Base-by-base conservation (phyloP, 2,329 filamentous ascomycete genomes). In the Ophiostoma perfectum region DNA sequence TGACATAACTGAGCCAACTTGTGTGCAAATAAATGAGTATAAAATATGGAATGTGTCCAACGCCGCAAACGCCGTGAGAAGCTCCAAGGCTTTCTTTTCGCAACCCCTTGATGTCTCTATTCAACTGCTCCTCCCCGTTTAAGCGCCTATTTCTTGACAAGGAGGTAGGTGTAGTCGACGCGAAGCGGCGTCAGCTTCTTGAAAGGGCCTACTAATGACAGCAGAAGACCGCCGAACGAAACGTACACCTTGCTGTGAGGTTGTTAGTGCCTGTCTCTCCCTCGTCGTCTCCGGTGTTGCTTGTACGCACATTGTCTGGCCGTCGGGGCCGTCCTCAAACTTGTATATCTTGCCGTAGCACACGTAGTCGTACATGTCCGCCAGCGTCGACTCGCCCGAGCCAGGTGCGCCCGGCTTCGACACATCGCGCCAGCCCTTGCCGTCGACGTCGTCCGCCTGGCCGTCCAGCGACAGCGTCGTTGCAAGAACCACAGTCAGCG, bases 161-260 rank as follows among this genome's bases (percentile, higher is more conserved):
- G 84, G 70, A 99, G 85, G 78, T 99, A 99, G 72, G 96, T 88
- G 76, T 97, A 90, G 78, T 99, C 95, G 75, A 97, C 94, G 74
- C 93, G 88, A 76, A 99, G 81, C 41, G 93, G 90, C 45, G 91
- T 96, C 71, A 99, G 86, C 82, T 97, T 97, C 84, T 95, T 96
- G 79, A 96, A 95, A 2, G 95, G 95, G 5, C 96, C 95, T 75
- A 97, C 91, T 68, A 99, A 84, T 74, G 90, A 92, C 80, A 98
- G 89, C 75, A 99, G 80, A 72, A 99, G 82, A 7, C 95, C 95
- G 64, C 95, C 95, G 75, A 97, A 99, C 1, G 93, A 97, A 74
- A 96, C 85, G 79, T 94, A 99, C 41, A 93, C 92, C 78, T 97
- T 96, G 77, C 94, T 98, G 73, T 36, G 9, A 71, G 12, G 60